Evolutionary conservation across 805 yeast species (phyloP).

Genomic region (Cyberlindnera galapagoensis): DNA sequence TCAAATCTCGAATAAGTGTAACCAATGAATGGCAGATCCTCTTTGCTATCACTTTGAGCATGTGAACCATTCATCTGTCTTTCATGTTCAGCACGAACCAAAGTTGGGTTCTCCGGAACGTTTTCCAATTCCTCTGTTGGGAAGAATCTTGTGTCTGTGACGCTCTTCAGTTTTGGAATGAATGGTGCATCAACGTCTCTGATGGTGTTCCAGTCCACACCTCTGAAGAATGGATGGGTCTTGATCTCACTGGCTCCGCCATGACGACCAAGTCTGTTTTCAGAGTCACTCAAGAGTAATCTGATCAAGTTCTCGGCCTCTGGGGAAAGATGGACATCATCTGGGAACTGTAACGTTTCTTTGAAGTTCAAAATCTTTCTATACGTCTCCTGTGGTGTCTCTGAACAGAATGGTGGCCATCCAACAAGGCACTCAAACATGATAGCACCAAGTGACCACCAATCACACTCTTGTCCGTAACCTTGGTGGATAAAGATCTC

Average conservation of each 20-base stretch:
- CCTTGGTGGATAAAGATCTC: conserved; percentile 85
- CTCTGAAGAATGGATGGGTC: conserved; percentile 74
- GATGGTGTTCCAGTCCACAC: conserved; percentile 73
- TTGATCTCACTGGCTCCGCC: conserved; percentile 58
- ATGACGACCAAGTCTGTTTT: conserved; percentile 67
- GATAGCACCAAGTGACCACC: conserved; percentile 98
- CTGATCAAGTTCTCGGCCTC: conserved; percentile 85
- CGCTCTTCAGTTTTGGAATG: conserved; percentile 85
- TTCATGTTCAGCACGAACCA: conserved; percentile 59
- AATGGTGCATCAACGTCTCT: conserved; percentile 84
- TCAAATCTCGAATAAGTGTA: conserved; percentile 95
- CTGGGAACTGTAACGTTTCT: conserved; percentile 78
- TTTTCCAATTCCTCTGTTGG: conserved; percentile 95
- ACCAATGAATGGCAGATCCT: conserved; percentile 94
- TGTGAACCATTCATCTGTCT: conserved; percentile 42
- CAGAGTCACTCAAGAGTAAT: conserved; percentile 81
- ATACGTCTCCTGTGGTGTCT: conserved; percentile 91
- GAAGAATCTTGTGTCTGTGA: conserved; percentile 96
- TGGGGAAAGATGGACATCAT: conserved; percentile 82
- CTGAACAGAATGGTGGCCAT: conserved; percentile 95
- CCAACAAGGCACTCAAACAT: conserved; percentile 94
- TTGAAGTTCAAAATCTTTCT: conserved; percentile 89
- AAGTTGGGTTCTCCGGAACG: conserved; percentile 84
- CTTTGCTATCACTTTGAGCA: conserved; percentile 49
- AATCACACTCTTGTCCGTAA: conserved; percentile 94